phyloP scores from a whole-genome alignment of 2,329 filamentous ascomycete species.

The Penicillium sp. region DNA sequence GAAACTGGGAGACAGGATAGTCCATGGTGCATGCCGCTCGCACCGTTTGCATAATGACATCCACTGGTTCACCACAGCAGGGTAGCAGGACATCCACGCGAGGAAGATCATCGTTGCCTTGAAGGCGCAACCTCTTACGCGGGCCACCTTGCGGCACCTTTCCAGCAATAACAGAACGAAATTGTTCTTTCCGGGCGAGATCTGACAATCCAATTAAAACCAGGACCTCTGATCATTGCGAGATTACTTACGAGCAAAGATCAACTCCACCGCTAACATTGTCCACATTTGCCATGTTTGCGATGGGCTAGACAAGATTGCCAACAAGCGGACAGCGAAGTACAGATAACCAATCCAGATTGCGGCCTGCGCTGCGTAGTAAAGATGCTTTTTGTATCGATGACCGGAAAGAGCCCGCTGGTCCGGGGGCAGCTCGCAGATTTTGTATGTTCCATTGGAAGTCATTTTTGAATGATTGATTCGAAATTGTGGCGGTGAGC shows the following conservation, averaged over 20 bases:
- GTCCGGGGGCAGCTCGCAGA: constrained; percentile 24
- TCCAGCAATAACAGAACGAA: constrained; percentile 22
- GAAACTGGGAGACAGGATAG: constrained; percentile 55
- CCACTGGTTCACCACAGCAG: constrained; percentile 59
- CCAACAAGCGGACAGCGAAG: constrained; percentile 18
- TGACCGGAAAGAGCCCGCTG: constrained; percentile 12
- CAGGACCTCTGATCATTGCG: not conserved
- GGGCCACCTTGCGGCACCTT: constrained; percentile 2
- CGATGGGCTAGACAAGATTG: constrained; percentile 6
- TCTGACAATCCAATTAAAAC: constrained; percentile 7
- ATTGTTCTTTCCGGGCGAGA: constrained; percentile 24
- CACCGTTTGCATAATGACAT: constrained; percentile 59
- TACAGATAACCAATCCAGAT: constrained; percentile 22
- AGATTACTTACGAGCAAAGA: constrained; percentile 24
- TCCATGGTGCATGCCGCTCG: constrained; percentile 57
- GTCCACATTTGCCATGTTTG: constrained; percentile 28
- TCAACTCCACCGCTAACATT: constrained; percentile 27
- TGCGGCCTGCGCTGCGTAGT: constrained; percentile 15
- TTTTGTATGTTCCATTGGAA: constrained; percentile 9
- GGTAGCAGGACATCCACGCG: constrained; percentile 58
- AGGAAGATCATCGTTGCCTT: constrained; percentile 48
- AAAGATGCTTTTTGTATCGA: constrained; percentile 19
- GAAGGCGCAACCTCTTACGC: constrained; percentile 25
- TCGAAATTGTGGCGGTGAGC: not conserved
- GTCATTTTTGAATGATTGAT: constrained; percentile 1